Evolutionary conservation across 176 grass and related monocot species (phyloP), one percentile per base, ranked within the genome.

Genomic region (Avena insularis): DNA sequence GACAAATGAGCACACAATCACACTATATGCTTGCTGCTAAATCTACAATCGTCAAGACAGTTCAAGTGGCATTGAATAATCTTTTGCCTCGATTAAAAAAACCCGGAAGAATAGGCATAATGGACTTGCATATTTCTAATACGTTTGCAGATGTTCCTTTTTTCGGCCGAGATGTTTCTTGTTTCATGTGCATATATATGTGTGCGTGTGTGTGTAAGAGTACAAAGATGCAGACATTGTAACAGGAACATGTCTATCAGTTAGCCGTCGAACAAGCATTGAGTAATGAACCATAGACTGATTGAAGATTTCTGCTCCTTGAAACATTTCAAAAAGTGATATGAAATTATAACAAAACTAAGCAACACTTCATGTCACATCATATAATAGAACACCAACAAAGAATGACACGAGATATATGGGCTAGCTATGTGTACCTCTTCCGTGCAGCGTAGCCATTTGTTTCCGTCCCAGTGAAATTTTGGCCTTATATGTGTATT

Each of bases 401-500:
- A 43, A 71, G 72, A 61, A 66, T 51, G 35, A 12, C 12, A 43
- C 0, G 84, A 84, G 12, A 35, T 6, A n/a, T 12, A 80, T 0
- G 46, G 14, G 4, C 35, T 35, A 77, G 47, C 25, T 29, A 14
- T 16, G 4, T 81, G 19, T 82, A 82, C 88, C 78, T 60, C 13
- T 59, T 60, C 68, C 49, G 38, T 1, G 60, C 36, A 11, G 58
- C 25, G 77, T 12, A 86, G 69, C 88, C 88, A 86, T 75, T 82
- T 90, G 43, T 45, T 57, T 8, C 29, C 70, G 57, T 60, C n/a
- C 83, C 83, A 90, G 25, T 90, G 50, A 59, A 25, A 86, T 0
- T 12, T 53, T 19, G 70, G 71, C 40, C 88, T 86, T 53, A 90
- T 71, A 40, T 29, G 69, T 12, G 88, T 86, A 76, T 82, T 74